Conservation (phyloP, 2,329 filamentous ascomycete species). For the Pseudogymnoascus destructans region DNA sequence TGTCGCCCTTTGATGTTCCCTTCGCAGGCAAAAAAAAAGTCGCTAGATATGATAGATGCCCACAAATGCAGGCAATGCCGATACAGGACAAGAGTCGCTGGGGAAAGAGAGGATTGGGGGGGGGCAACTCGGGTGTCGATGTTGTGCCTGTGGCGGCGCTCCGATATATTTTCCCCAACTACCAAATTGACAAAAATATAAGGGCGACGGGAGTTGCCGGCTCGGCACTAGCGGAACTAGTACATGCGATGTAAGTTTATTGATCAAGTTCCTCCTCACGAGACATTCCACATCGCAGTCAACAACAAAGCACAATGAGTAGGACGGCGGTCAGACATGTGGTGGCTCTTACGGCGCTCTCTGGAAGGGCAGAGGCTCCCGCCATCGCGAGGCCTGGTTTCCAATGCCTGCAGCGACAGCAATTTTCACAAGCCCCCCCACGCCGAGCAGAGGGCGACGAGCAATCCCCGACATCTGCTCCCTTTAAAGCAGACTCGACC, state of each 20-base stretch:
- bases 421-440: background rate
- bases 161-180: conserved; percentile 9
- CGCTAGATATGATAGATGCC: conserved; percentile 5
- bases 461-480: background rate
- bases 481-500: background rate
- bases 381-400: conserved; percentile 10
- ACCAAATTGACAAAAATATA: conserved; percentile 13
- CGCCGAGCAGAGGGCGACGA: background rate
- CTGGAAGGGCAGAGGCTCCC: conserved; percentile 12
- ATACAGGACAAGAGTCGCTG: conserved; percentile 3
- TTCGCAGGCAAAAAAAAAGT: background rate
- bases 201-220: conserved; percentile 14
- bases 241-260: conserved; percentile 13
- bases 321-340: conserved; percentile 21
- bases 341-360: conserved; percentile 20
- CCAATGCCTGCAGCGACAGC: conserved; percentile 15
- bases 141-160: conserved; percentile 8
- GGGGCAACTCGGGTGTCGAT: conserved; percentile 1
- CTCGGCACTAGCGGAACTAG: conserved; percentile 19
- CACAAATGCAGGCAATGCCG: background rate
- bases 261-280: conserved; percentile 9
- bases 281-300: conserved; percentile 2
- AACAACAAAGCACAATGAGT: conserved; percentile 21
- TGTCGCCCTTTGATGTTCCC: conserved; percentile 14
- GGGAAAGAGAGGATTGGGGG: background rate